Conservation (phyloP, 2,329 filamentous ascomycete species). For the Clonostachys rosea region DNA sequence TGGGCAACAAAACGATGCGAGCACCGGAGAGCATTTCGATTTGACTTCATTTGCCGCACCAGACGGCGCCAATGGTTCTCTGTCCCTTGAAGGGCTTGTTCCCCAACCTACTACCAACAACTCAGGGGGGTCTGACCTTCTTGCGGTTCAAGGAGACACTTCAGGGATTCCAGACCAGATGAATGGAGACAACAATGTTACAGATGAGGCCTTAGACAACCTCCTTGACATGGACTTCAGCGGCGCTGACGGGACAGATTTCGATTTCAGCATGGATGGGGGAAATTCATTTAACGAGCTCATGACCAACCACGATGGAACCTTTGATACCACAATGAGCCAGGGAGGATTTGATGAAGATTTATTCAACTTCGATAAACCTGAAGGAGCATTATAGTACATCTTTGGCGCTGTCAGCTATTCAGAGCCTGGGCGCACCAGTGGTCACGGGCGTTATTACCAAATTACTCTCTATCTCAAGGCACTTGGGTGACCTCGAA, state of each 20-base stretch:
- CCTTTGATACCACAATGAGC: conserved; percentile 30
- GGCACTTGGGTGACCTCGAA: conserved; percentile 29
- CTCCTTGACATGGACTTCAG: conserved; percentile 23
- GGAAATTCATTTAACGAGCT: conserved; percentile 45
- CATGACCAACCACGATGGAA: conserved; percentile 34
- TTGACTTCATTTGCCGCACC: no score
- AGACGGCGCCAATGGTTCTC: no score
- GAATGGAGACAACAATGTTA: not conserved
- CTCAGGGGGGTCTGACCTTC: not conserved
- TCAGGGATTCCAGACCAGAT: not conserved
- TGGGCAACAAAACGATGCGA: conserved; percentile 6
- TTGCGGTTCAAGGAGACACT: not conserved
- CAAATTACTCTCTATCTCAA: conserved; percentile 4
- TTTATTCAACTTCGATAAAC: conserved; percentile 34
- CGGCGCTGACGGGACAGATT: conserved; percentile 29
- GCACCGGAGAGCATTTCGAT: no score
- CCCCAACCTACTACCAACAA: not conserved
- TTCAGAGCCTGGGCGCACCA: no score
- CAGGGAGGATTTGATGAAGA: conserved; percentile 41
- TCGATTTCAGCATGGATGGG: conserved; percentile 19
- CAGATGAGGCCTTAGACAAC: conserved; percentile 5
- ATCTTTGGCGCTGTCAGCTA: not conserved
- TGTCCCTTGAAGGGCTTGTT: no score
- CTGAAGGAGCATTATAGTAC: conserved; percentile 9
- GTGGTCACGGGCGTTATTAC: not conserved